Conservation (phyloP, 768 basidiomycete species). For the Cystofilobasidium ferigula region DNA sequence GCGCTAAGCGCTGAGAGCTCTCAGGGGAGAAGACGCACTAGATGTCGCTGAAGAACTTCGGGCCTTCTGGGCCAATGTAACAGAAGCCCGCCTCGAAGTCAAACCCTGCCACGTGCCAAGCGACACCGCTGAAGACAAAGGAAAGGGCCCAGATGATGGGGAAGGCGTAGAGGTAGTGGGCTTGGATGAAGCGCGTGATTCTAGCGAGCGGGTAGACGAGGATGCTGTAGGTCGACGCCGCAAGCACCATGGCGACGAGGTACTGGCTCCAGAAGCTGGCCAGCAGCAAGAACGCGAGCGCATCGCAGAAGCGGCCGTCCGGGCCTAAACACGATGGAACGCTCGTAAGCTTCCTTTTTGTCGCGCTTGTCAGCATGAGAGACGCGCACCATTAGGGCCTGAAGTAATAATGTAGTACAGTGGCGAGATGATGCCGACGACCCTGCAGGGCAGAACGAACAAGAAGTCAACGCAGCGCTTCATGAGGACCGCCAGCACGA, state of each 20-base stretch:
- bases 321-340: neutral
- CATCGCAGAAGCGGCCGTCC: neutral
- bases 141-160: conserved; percentile 9
- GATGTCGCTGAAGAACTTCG: conserved; percentile 11
- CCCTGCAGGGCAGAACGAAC: neutral
- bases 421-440: conserved; percentile 18
- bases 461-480: neutral
- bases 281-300: conserved; percentile 11
- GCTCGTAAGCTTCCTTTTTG: too few species aligned
- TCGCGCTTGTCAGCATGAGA: neutral
- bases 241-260: conserved; percentile 10
- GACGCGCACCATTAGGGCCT: neutral
- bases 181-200: conserved; percentile 5
- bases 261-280: conserved; percentile 21
- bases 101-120: conserved; percentile 17
- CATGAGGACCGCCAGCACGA: too few species aligned
- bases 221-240: conserved; percentile 13
- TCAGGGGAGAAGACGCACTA: neutral
- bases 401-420: conserved; percentile 14
- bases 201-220: conserved; percentile 15
- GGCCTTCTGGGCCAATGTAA: conserved; percentile 6
- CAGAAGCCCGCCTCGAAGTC: conserved; percentile 13
- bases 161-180: neutral
- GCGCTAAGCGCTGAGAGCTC: neutral
- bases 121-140: conserved; percentile 10